These are phyloP conservation scores for Aspergillus sp. DNA, from an alignment of 2,329 filamentous ascomycete genomes.

Conservation along the genomic window DNA sequence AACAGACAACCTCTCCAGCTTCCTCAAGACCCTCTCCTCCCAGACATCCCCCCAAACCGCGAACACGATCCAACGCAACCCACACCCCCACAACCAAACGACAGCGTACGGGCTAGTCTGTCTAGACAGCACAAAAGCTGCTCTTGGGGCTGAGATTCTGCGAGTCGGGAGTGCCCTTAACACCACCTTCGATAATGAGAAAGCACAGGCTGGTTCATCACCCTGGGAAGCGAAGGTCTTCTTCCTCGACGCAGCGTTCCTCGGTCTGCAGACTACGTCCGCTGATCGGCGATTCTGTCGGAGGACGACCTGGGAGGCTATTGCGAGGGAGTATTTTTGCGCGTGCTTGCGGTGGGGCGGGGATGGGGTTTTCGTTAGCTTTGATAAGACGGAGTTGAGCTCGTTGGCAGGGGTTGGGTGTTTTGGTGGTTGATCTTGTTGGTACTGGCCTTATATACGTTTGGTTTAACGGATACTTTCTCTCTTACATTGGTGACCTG, in stretches of 20 bases:
- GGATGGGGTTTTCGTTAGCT: conserved; percentile 9
- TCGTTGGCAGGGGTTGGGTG: conserved; percentile 11
- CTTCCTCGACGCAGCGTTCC: conserved; percentile 21
- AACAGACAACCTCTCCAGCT: no score
- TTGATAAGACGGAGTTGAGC: conserved; percentile 17
- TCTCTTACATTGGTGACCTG: background rate
- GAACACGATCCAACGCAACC: background rate
- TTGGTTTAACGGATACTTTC: background rate
- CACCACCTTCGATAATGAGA: conserved; percentile 4
- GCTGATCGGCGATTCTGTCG: conserved; percentile 15
- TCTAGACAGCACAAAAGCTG: conserved; percentile 11
- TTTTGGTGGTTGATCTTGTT: conserved; percentile 6
- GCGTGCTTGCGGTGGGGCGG: conserved; percentile 24
- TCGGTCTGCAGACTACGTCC: conserved; percentile 7
- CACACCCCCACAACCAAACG: background rate
- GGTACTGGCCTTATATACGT: background rate
- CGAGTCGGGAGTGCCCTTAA: conserved; percentile 11
- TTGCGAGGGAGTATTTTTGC: conserved; percentile 22
- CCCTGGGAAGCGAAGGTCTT: conserved; percentile 21
- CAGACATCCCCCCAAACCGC: no score
- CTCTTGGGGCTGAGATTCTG: conserved; percentile 16
- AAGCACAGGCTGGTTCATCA: background rate
- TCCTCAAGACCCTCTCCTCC: no score
- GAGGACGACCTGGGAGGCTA: conserved; percentile 18
- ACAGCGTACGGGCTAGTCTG: conserved; percentile 20